These are phyloP conservation scores for Tricholoma bakamatsutake DNA, from an alignment of 768 basidiomycete genomes.

Conservation along the genomic window DNA sequence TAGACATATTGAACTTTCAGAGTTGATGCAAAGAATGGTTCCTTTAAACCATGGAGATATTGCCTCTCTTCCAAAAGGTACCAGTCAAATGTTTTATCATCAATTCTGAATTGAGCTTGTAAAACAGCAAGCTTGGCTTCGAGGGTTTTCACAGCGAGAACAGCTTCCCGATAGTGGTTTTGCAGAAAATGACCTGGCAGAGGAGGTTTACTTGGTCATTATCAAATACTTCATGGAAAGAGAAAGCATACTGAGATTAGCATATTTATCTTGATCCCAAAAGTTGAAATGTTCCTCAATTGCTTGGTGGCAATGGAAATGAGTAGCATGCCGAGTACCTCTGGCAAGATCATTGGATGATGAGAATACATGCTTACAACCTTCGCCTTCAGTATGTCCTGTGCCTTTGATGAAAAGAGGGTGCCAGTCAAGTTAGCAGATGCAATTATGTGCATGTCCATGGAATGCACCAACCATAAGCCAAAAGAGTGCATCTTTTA, in stretches of 20 bases:
- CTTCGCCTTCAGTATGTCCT: slow-evolving; percentile 12
- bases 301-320: slow-evolving; percentile 1
- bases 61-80: not conserved
- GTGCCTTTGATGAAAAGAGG: slow-evolving; percentile 12
- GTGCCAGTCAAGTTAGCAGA: slow-evolving; percentile 14
- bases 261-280: too few species aligned
- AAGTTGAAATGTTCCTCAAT: not conserved
- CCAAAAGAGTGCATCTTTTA: not conserved
- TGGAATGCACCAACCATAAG: not conserved
- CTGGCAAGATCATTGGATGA: slow-evolving; percentile 15
- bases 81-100: not conserved
- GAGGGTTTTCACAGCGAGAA: not conserved
- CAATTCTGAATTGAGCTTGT: not conserved
- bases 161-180: not conserved
- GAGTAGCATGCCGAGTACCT: slow-evolving; percentile 6
- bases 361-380: slow-evolving; percentile 15
- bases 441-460: slow-evolving; percentile 10
- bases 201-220: not conserved
- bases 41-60: not conserved
- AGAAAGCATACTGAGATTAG: too few species aligned
- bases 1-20: not conserved
- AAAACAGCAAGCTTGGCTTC: not conserved
- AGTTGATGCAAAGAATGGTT: not conserved
- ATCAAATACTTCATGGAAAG: not conserved
- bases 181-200: not conserved